phyloP scores from a whole-genome alignment of 192 early-diverging fungal species.

The Coemansia sp. region DNA sequence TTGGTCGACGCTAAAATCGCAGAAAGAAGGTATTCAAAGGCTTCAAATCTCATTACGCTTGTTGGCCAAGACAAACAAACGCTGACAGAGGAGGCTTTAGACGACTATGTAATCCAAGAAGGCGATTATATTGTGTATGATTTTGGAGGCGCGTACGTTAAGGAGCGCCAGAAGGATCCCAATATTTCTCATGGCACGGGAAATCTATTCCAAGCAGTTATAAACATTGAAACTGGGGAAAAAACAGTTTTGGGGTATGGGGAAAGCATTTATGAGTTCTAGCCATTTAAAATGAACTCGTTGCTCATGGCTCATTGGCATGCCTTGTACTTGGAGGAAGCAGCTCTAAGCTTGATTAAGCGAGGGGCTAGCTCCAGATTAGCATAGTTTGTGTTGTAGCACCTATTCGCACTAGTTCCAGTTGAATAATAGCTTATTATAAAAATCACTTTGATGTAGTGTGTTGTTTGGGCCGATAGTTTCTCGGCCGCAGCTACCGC shows the following conservation, averaged over 20 bases:
- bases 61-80: not conserved
- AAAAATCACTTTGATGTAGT: no score
- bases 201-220: no score
- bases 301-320: no score
- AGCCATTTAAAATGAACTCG: no score
- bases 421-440: not conserved
- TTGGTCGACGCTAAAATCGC: not conserved
- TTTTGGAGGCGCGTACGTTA: not conserved
- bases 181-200: no score
- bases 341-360: no score
- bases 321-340: no score
- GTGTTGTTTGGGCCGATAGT: not conserved
- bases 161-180: not conserved
- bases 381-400: no score
- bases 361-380: no score
- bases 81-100: not conserved
- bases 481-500: not conserved
- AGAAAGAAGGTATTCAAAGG: not conserved
- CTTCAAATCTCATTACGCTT: not conserved
- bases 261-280: no score
- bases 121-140: not conserved
- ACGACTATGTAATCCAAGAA: not conserved
- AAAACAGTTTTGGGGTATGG: no score
- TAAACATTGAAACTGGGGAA: no score
- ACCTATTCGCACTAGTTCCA: not conserved